phyloP scores from a whole-genome alignment of 192 early-diverging fungal genomes.

The Coemansia sp. region DNA sequence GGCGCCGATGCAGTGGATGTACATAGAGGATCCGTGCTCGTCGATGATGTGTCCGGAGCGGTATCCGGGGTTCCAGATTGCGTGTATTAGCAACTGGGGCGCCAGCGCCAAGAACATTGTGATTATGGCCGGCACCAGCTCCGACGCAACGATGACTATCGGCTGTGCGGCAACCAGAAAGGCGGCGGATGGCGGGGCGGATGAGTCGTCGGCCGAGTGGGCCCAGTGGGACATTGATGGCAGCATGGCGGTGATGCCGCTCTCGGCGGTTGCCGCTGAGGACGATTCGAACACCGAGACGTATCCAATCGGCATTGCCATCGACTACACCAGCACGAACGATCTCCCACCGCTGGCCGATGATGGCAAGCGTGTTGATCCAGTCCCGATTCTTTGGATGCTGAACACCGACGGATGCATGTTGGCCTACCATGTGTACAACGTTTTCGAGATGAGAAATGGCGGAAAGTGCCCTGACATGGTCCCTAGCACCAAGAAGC shows the following conservation, averaged over 20 bases:
- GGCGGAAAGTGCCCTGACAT: slow-evolving; percentile 48
- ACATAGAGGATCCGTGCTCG: slow-evolving; percentile 60
- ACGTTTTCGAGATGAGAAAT: slow-evolving; percentile 54
- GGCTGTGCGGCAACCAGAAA: slow-evolving; percentile 27
- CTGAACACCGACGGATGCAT: slow-evolving; percentile 67
- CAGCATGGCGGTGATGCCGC: slow-evolving; percentile 58
- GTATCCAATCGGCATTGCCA: slow-evolving; percentile 65
- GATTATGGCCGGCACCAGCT: slow-evolving; percentile 37
- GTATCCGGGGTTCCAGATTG: slow-evolving; percentile 61
- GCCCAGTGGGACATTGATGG: slow-evolving; percentile 69
- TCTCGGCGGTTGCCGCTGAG: slow-evolving; percentile 45
- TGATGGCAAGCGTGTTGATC: slow-evolving; percentile 53
- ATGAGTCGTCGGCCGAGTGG: slow-evolving; percentile 59
- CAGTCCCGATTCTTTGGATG: slow-evolving; percentile 72
- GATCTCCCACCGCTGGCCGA: slow-evolving; percentile 57
- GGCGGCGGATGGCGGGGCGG: slow-evolving; percentile 8
- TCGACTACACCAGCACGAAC: slow-evolving; percentile 71
- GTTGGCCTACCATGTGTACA: slow-evolving; percentile 67
- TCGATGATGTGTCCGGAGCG: slow-evolving; percentile 56
- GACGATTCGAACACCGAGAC: slow-evolving; percentile 59
- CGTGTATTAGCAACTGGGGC: slow-evolving; percentile 61
- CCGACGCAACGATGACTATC: slow-evolving; percentile 41
- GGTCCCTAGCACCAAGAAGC: slow-evolving; percentile 21
- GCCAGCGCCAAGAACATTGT: slow-evolving; percentile 36
- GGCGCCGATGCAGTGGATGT: slow-evolving; percentile 52